Evolutionary conservation across 768 basidiomycete genomes (phyloP), one percentile per base, ranked within the genome.

Genomic region (Lactarius pseudohatsudake): DNA sequence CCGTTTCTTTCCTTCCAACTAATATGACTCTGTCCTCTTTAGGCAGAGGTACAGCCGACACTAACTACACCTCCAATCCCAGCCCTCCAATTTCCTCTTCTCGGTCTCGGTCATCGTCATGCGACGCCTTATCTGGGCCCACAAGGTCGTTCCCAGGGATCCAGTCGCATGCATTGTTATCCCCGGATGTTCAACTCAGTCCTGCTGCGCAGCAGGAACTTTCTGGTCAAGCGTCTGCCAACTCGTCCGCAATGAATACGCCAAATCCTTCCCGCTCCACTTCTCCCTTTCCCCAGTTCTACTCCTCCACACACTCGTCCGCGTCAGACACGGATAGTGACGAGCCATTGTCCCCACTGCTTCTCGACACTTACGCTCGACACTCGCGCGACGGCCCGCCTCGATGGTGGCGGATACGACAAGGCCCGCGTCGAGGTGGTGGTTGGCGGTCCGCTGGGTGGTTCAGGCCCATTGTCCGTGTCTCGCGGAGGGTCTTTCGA

Each of bases 301-400:
- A 82, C 72, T 75, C 83, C 43, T 78, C 80, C 13, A 77, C 84
- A 41, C 84, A 85, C 7, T 83, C 84, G 38, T 85, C 82, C 71
- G 76, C 79, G 20, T 87, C 85, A 28, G 87, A 89, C 70, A 82
- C 82, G 3, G 90, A 90, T 65, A 83, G 80, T 69, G 90, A 91
- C 69, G 62, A 89, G 72, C 80, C 82, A 56, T 77, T 76, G 45
- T 72, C 50, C 26, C 72, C 73, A 3, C 65, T 70, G 78, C 84
- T 59, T 80, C 85, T 61, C 71, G 86, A 40, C 74, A 80, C 59
- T 6, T 72, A 66, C 30, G 32, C 68, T n/a, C 59, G 67, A 55
- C 64, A 70, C 61, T 62, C 63, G 20, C 61, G 71, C 30, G 79
- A 85, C 64, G 80, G 78, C 69, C 77, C 79, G 63, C 79, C 81